Conservation (phyloP, 192 early-diverging fungal species). For the Linnemannia exigua region DNA sequence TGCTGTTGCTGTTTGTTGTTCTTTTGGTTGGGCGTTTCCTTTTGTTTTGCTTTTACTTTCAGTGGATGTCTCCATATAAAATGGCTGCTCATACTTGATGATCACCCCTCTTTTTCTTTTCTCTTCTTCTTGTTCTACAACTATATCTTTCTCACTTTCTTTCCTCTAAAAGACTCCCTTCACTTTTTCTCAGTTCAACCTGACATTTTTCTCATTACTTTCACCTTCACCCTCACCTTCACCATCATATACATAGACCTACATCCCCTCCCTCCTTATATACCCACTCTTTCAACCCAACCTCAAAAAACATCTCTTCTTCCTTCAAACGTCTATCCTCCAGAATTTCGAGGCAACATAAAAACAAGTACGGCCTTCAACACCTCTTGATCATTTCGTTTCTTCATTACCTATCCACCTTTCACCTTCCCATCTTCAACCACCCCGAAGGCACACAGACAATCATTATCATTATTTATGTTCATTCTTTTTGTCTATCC, state of each 20-base stretch:
- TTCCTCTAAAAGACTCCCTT: background rate
- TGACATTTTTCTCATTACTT: background rate
- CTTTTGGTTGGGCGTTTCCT: background rate
- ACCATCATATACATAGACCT: background rate
- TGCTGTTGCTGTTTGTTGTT: background rate
- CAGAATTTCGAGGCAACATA: background rate
- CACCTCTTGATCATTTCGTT: background rate
- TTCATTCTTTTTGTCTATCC: background rate
- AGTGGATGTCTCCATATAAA: slow-evolving; percentile 6
- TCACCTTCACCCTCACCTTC: background rate
- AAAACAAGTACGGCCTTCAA: background rate
- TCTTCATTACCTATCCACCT: background rate
- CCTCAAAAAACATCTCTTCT: background rate
- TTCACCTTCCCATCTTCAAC: slow-evolving; percentile 3
- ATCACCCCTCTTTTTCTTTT: background rate
- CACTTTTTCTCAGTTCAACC: slow-evolving; percentile 10
- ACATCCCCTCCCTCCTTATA: background rate
- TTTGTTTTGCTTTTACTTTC: background rate
- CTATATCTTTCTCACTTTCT: background rate
- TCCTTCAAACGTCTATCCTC: background rate
- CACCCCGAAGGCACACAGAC: background rate
- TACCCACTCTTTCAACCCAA: background rate
- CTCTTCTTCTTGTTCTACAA: background rate
- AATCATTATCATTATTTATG: background rate
- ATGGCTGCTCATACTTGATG: background rate